A percentile compares a stretch with the other conserved stretches of the same genome.
Conservation (phyloP, 192 early-diverging fungal species). For the Umbelopsis ramanniana region DNA sequence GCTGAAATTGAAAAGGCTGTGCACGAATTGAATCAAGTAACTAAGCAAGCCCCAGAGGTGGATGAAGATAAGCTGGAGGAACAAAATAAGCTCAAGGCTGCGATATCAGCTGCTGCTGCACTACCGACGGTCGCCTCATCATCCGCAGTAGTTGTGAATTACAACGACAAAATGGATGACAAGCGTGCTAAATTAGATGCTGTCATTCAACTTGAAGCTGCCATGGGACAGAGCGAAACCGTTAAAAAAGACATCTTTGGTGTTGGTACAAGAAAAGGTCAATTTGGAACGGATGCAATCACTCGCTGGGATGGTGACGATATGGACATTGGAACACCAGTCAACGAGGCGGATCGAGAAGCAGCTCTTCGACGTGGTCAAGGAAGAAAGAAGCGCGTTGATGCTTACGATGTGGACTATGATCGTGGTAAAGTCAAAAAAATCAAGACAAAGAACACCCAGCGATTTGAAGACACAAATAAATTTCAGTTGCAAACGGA, state of each 20-base stretch:
- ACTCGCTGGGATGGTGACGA: slow-evolving; percentile 36
- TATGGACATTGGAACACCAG: slow-evolving; percentile 30
- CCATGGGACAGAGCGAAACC: slow-evolving; percentile 49
- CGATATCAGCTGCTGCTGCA: slow-evolving; percentile 33
- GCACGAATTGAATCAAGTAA: slow-evolving; percentile 16
- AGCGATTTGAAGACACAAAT: slow-evolving; percentile 45
- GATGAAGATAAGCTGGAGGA: slow-evolving; percentile 36
- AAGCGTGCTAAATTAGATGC: slow-evolving; percentile 48
- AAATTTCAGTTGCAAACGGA: slow-evolving; percentile 51
- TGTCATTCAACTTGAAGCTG: slow-evolving; percentile 54
- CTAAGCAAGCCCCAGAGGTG: neutral
- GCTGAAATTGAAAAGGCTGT: neutral
- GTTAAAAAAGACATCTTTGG: slow-evolving; percentile 58
- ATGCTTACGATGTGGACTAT: slow-evolving; percentile 70
- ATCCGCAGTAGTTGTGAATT: slow-evolving; percentile 50
- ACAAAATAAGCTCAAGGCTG: slow-evolving; percentile 40
- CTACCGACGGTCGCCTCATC: slow-evolving; percentile 52
- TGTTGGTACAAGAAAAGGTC: slow-evolving; percentile 40
- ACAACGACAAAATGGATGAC: slow-evolving; percentile 47
- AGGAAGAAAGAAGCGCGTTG: slow-evolving; percentile 54
- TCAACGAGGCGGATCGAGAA: slow-evolving; percentile 34
- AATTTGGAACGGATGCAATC: slow-evolving; percentile 40
- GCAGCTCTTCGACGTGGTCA: slow-evolving; percentile 50
- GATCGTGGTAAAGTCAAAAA: slow-evolving; percentile 77
- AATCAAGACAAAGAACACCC: slow-evolving; percentile 62